Conservation (phyloP, 768 basidiomycete genomes). For the Hemileccinum rubropunctum region DNA sequence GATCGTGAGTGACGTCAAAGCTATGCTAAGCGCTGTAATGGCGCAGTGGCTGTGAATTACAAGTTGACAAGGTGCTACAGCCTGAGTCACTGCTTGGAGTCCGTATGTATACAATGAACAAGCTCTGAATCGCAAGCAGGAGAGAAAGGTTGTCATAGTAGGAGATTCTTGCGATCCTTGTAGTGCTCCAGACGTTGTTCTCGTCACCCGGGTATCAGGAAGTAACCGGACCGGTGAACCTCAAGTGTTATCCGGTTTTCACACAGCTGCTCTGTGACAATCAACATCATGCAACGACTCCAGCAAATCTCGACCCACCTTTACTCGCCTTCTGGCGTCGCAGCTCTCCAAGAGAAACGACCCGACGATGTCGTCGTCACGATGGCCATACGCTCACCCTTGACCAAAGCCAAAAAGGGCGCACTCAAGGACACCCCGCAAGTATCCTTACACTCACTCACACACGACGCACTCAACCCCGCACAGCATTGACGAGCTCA, state of each 20-base stretch:
- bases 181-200: no score
- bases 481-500: constrained; percentile 69
- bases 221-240: background rate
- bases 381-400: constrained; percentile 72
- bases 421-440: constrained; percentile 69
- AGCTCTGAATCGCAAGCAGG: no score
- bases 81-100: no score
- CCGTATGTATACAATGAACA: no score
- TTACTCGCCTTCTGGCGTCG: constrained; percentile 42
- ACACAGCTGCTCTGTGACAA: background rate
- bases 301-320: constrained; percentile 66
- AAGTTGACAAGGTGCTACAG: no score
- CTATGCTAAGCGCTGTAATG: no score
- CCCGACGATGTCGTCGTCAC: constrained; percentile 83
- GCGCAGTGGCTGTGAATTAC: no score
- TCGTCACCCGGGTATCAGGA: no score
- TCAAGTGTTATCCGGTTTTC: background rate
- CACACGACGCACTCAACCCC: constrained; percentile 8
- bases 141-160: no score
- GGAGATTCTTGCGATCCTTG: no score
- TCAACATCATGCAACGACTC: constrained; percentile 68
- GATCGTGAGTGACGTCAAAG: no score
- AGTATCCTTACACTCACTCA: constrained; percentile 17
- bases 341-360: constrained; percentile 52
- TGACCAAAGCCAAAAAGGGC: constrained; percentile 77